Evolutionary conservation across 2,329 filamentous ascomycete species (phyloP), one percentile per base, ranked within the genome.

Genomic region (Endocalyx cinctus): DNA sequence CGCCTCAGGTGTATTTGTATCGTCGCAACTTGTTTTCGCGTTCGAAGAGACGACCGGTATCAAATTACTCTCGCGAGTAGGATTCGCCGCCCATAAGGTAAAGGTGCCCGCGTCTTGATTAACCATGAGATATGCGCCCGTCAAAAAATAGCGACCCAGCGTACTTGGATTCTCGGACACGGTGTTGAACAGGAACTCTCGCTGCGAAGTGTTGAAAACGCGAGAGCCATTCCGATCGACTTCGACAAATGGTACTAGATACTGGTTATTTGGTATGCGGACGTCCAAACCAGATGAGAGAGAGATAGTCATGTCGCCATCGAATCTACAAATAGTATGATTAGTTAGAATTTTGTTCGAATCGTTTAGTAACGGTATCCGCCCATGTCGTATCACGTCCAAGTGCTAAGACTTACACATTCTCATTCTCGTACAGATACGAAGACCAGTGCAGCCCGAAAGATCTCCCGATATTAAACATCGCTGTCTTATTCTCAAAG

Each of bases 61-160:
- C 8, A 41, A 34, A 16, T 33, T 18, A 26, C 38, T 41, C 12
- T 34, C 38, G 7, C 28, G 18, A 4, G 38, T 37, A 12, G 50
- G 52, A 17, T 59, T 59, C 0, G 57, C 55, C 11, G 57, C 43
- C 57, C 58, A 62, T 5, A 60, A 39, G 1, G 58, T 60, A 17
- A 59, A 62, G 0, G 48, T 53, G 1, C 45, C 35, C 6, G 50
- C 46, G 7, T 60, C 58, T 16, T 54, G 49, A 25, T 60, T 48
- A 6, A 61, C 53, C 58, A 61, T 60, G 1, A 62, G 43, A 31
- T 61, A 61, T 1, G 57, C 58, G 0, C 52, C 40, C 0, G 56
- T 59, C 10, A 59, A 41, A 26, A 62, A 61, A 27, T 58, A 58
- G 1, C 57, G 46, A 2, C 58, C 58, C 0, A 61, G 38, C 0